Base-by-base conservation (phyloP, 2,329 filamentous ascomycete species). In the Bretziella fagacearum region DNA sequence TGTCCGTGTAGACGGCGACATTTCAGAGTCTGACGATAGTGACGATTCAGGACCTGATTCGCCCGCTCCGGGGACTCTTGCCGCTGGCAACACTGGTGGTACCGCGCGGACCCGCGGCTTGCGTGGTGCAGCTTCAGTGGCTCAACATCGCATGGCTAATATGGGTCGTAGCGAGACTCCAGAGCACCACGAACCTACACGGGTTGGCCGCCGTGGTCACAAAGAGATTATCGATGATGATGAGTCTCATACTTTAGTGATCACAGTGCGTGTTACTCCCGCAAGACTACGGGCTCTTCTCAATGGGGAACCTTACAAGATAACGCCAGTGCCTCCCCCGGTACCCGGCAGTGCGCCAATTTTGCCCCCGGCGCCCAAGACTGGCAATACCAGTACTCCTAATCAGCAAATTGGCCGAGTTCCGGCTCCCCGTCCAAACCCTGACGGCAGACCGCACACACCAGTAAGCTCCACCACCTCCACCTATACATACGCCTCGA, bases 1-100 rank as follows among this genome's bases (percentile, higher is more conserved):
- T 40, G 50, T 27, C 15, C 42, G 71, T 46, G 58, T 62, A 17
- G 74, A 80, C 53, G 82, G 84, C 49, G 84, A 91, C 48, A 57
- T 78, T 5, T 93, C 85, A 0, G 89, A 95, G 47, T 89, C 91
- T 1, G 84, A 89, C 42, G 86, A 94, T 23, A 93, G 84, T 58
- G 89, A 95, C 48, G 84, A 93, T 50, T 93, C 85, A 1, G 77
- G 72, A 1, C 77, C 81, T 15, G 87, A 93, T 51, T 94, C 87
- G n/a, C 86, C 86, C 2, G 82, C 81, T 2, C 72, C 81, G 30
- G 77, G 81, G 5, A 75, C 82, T 53, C 65, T 86, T 39, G 30
- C 37, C 6, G 13, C 25, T 43, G 32, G 15, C 2, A 23, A 27
- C 8, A 69, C 75, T 30, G 66, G 72, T 42, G 85, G 84, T 39